These are phyloP conservation scores for Akebia trifoliata DNA, from an alignment of 164 flowering plant species.

Conservation along the genomic window DNA sequence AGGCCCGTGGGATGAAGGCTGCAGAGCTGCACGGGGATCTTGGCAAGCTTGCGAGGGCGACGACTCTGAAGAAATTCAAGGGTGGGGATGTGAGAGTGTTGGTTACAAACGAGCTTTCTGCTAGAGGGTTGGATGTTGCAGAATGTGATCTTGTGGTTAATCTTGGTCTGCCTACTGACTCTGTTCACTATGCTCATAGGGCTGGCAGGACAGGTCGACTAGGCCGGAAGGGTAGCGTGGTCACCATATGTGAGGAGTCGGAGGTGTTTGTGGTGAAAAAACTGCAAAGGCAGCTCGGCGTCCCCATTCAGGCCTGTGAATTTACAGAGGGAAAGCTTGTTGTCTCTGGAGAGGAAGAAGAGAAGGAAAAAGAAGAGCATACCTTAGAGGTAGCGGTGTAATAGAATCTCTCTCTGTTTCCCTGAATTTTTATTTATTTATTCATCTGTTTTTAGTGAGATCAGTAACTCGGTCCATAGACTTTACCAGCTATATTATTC, in stretches of 20 bases:
- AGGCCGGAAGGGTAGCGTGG: constrained; percentile 78
- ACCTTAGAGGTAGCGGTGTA: constrained; percentile 10
- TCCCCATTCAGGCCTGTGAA: constrained; percentile 59
- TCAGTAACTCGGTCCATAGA: too few relatives aligned
- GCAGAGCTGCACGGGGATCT: constrained; percentile 94
- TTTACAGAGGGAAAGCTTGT: constrained; percentile 77
- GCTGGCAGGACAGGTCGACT: constrained; percentile 93
- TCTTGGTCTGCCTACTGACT: constrained; percentile 81
- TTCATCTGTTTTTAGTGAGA: too few relatives aligned
- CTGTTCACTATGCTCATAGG: constrained; percentile 90
- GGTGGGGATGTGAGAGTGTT: constrained; percentile 76
- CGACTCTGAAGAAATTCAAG: constrained; percentile 77
- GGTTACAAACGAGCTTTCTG: constrained; percentile 96
- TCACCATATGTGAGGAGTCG: constrained; percentile 82
- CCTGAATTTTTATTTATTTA: not conserved
- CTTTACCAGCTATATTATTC: too few relatives aligned
- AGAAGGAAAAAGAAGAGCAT: constrained; percentile 22
- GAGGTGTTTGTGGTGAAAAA: constrained; percentile 87
- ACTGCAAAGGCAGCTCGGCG: constrained; percentile 73
- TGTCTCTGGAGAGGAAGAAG: constrained; percentile 29
- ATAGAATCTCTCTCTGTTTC: constrained; percentile 5
- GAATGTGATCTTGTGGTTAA: constrained; percentile 98
- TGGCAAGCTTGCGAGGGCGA: constrained; percentile 79
- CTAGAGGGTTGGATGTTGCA: constrained; percentile 89
- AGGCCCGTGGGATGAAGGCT: constrained; percentile 86